Evolutionary conservation across 441 rosid species (phyloP), one percentile per base, ranked within the genome.

Genomic region (Populus hybrid): DNA sequence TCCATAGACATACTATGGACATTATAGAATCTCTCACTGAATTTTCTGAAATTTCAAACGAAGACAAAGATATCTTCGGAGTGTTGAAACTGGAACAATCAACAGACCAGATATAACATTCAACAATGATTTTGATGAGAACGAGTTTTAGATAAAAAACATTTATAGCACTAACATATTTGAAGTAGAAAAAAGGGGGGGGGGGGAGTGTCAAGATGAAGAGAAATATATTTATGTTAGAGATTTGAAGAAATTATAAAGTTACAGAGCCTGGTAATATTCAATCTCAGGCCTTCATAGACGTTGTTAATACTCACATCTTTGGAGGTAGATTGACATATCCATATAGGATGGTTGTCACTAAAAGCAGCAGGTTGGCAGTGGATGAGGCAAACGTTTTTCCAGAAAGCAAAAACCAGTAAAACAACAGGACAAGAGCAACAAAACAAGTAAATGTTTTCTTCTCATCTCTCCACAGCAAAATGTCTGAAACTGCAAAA

Each of bases 401-500:
- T 82, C 90, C 97, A 77, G 88, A 83, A 59, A 93, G 90, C 80
- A 91, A 89, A 85, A 91, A 90, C 97, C 98, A 94, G 85, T 87
- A 89, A 78, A 89, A 94, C 78, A 88, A 78, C 78, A 88, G 21
- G 83, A 83, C 85, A 80, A 87, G 82, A 14, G 81, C 70, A 70
- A 92, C 78, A 76, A 94, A 92, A 85, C 83, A 92, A 10, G 86
- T 61, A 74, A 94, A 92, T 76, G 99, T 89, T 85, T 78, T 85
- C 91, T 89, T 95, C 89, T 92, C 92, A 79, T 95, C 92, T 86
- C 97, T 94, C 99, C 99, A 95, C 42, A 95, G 91, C 74, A 92
- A 90, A 84, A 95, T 83, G 67, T 90, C 91, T 18, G 95, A 92
- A 85, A 90, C 99, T 95, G 95, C 88, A 89, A 63, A 4, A 50